Evolutionary conservation across 1,284 basidiomycete genomes (phyloP).

Genomic region (Ganoderma leucocontextum): DNA sequence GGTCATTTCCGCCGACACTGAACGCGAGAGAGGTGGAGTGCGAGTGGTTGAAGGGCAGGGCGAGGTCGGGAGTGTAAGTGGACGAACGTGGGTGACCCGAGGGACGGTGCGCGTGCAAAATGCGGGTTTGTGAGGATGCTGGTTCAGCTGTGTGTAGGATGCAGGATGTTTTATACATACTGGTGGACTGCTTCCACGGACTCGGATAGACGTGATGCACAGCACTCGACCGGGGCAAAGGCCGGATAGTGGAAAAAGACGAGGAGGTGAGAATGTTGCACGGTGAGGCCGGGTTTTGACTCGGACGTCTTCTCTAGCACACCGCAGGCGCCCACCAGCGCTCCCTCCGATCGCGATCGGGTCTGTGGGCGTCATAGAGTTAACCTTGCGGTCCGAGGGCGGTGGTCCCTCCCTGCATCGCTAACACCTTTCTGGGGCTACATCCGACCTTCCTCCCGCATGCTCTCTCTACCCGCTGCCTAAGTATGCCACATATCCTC

Average conservation of each 20-base stretch:
- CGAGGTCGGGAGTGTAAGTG: conserved; percentile 6
- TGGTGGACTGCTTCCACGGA: conserved; percentile 17
- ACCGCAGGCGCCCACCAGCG: conserved; percentile 10
- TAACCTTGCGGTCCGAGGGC: conserved; percentile 1
- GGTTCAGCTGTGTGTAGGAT: conserved; percentile 19
- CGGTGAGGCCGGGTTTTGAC: conserved; percentile 29
- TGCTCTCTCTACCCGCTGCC: background rate
- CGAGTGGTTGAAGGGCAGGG: conserved; percentile 12
- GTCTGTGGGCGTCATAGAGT: background rate
- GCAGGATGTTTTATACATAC: conserved; percentile 32
- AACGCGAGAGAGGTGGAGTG: conserved; percentile 10
- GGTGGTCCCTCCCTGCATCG: background rate
- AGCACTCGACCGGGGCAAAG: conserved; percentile 12
- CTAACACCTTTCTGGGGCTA: background rate
- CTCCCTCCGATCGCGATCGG: conserved; percentile 14
- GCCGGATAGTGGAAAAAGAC: conserved; percentile 10
- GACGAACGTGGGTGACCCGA: background rate
- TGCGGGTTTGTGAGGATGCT: conserved; percentile 6
- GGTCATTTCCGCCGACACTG: conserved; percentile 53
- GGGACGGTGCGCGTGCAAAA: background rate
- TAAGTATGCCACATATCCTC: background rate
- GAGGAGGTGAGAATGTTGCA: conserved; percentile 14
- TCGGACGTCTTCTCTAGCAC: conserved; percentile 15
- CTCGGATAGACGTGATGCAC: conserved; percentile 18
- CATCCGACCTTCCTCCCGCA: background rate